These are phyloP conservation scores for Coemansia sp. DNA, from an alignment of 192 early-diverging fungal genomes.

Conservation along the genomic window DNA sequence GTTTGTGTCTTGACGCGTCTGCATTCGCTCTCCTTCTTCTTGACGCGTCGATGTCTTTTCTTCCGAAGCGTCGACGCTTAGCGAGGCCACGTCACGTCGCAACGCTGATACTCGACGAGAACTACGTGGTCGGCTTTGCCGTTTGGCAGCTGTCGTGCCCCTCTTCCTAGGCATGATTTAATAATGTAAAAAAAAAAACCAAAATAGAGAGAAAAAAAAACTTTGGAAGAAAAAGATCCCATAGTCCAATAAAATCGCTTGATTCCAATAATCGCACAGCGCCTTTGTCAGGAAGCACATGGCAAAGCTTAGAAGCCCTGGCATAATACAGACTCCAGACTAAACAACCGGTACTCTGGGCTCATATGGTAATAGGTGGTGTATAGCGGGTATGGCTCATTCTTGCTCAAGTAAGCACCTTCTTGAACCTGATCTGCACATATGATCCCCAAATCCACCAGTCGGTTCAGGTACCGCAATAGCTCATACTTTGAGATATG, in stretches of 20 bases:
- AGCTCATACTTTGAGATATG: conserved; percentile 28
- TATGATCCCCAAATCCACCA: conserved; percentile 22
- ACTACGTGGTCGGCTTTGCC: conserved; percentile 3
- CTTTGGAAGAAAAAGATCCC: conserved; percentile 5
- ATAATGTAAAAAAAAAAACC: conserved; percentile 1
- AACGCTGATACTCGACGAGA: conserved; percentile 10
- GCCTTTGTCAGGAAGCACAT: background rate
- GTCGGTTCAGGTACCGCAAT: conserved; percentile 17
- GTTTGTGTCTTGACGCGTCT: conserved; percentile 36
- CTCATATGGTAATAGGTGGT: conserved; percentile 22
- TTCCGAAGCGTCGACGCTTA: conserved; percentile 9
- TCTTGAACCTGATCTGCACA: conserved; percentile 12
- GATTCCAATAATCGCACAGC: background rate
- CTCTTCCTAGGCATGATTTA: background rate
- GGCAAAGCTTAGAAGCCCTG: background rate
- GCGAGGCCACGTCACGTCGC: conserved; percentile 9
- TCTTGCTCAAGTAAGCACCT: background rate
- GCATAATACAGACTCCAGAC: background rate
- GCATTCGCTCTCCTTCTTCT: conserved; percentile 19
- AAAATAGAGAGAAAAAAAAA: conserved; percentile 13
- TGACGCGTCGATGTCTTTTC: background rate
- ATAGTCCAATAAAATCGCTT: no score
- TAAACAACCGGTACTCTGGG: conserved; percentile 5
- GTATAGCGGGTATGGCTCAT: conserved; percentile 4
- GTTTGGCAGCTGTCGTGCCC: background rate